These are phyloP conservation scores for Fusarium begoniae DNA, from an alignment of 2,329 filamentous ascomycete species.

Conservation along the genomic window DNA sequence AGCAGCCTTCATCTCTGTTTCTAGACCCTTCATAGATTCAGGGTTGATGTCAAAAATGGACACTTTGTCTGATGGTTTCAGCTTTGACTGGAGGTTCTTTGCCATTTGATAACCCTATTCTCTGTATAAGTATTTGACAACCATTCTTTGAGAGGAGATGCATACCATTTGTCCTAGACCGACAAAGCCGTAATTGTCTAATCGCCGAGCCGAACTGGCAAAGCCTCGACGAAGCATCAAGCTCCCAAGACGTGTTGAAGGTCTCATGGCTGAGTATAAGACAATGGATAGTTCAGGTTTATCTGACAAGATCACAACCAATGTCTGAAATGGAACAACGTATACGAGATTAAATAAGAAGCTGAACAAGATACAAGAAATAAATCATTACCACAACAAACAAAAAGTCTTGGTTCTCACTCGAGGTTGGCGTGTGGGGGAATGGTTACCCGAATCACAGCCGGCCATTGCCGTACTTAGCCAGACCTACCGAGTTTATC, in stretches of 20 bases:
- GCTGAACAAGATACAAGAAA: background rate
- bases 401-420: background rate
- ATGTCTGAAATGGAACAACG: background rate
- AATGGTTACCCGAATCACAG: constrained; percentile 43
- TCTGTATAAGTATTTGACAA: background rate
- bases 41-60: constrained; percentile 67
- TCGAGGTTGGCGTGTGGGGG: constrained; percentile 21
- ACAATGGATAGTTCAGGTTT: background rate
- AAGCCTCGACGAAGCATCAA: constrained; percentile 58
- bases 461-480: constrained; percentile 51
- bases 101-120: constrained; percentile 69
- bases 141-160: background rate
- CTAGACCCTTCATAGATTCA: constrained; percentile 57
- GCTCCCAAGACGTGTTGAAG: constrained; percentile 38
- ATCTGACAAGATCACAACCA: background rate
- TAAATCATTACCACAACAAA: background rate
- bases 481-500: constrained; percentile 34
- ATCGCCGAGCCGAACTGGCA: constrained; percentile 56
- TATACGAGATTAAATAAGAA: background rate
- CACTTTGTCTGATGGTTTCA: constrained; percentile 60
- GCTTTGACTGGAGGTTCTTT: constrained; percentile 67
- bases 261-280: constrained; percentile 28
- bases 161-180: constrained; percentile 70
- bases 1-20: constrained; percentile 57
- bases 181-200: constrained; percentile 67